Percentiles rank a stretch among this genome's conserved stretches.
Evolutionary conservation across 2,329 filamentous ascomycete species (phyloP).

Genomic region (Curvularia verruculosa): DNA sequence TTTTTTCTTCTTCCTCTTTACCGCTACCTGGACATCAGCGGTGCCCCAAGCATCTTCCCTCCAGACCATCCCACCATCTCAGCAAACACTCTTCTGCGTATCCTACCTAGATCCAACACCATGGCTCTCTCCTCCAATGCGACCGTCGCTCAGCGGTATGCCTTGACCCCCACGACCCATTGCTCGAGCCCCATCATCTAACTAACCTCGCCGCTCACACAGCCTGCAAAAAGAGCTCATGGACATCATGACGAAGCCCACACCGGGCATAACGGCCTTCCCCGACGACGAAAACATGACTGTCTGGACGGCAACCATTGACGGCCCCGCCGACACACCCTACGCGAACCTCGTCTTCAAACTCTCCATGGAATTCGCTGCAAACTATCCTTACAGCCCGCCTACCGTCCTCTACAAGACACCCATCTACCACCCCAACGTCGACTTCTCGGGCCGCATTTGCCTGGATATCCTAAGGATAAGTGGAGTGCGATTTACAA

Average conservation of each 20-base stretch:
- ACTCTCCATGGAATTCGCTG: constrained; percentile 86
- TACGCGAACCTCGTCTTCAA: constrained; percentile 90
- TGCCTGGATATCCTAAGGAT: constrained; percentile 96
- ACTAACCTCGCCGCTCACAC: constrained; percentile 10
- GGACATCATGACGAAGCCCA: constrained; percentile 95
- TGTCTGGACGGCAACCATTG: constrained; percentile 91
- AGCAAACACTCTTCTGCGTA: background rate
- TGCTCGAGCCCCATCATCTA: constrained; percentile 46
- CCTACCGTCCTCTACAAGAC: constrained; percentile 97
- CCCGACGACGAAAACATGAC: constrained; percentile 85
- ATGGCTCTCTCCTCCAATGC: constrained; percentile 44
- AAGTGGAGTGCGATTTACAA: constrained; percentile 99
- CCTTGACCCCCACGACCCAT: background rate
- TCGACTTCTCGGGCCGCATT: constrained; percentile 96
- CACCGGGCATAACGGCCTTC: constrained; percentile 93
- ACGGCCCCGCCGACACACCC: constrained; percentile 87
- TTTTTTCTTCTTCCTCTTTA: background rate
- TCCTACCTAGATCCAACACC: background rate
- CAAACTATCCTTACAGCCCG: constrained; percentile 90
- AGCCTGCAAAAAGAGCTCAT: constrained; percentile 97
- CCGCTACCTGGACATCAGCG: background rate
- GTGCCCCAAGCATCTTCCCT: background rate
- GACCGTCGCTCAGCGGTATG: constrained; percentile 57
- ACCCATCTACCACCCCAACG: constrained; percentile 98
- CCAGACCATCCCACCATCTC: background rate